These are phyloP conservation scores for Lentinula edodes DNA, from an alignment of 768 basidiomycete genomes.

Conservation along the genomic window DNA sequence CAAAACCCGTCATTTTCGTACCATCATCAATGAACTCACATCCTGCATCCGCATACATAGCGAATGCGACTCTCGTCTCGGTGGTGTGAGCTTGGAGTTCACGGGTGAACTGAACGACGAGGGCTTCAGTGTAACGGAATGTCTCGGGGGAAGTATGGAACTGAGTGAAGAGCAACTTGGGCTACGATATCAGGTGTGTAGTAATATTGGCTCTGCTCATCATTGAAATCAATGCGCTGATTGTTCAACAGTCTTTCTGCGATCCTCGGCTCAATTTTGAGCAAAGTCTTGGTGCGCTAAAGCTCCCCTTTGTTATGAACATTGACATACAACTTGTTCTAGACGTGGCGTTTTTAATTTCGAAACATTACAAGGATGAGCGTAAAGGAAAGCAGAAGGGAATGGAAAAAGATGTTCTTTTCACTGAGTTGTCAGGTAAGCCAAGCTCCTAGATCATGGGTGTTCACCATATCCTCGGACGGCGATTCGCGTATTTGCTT, in stretches of 20 bases:
- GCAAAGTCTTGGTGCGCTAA: constrained; percentile 78
- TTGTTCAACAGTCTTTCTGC: constrained; percentile 66
- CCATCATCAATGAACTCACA: constrained; percentile 84
- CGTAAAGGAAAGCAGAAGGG: constrained; percentile 30
- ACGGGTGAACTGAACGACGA: constrained; percentile 89
- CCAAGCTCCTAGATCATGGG: not conserved
- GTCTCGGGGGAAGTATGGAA: constrained; percentile 95
- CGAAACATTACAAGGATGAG: constrained; percentile 73
- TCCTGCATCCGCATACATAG: constrained; percentile 79
- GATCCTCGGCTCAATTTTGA: constrained; percentile 94
- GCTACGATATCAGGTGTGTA: constrained; percentile 77
- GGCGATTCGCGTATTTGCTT: too few species aligned
- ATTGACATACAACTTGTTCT: not conserved
- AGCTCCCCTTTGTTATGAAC: not conserved
- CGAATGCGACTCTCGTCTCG: constrained; percentile 65
- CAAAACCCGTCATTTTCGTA: constrained; percentile 88
- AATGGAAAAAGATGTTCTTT: constrained; percentile 25
- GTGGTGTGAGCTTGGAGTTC: constrained; percentile 85
- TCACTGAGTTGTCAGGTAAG: constrained; percentile 24
- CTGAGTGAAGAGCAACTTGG: constrained; percentile 83
- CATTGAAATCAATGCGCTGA: not conserved
- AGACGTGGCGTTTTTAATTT: constrained; percentile 83
- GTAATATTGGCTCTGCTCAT: not conserved
- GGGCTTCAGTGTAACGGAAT: constrained; percentile 94
- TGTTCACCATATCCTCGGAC: too few species aligned